Base-by-base conservation (phyloP, 208 protist species). In the Endotrypanum monterogeii region DNA sequence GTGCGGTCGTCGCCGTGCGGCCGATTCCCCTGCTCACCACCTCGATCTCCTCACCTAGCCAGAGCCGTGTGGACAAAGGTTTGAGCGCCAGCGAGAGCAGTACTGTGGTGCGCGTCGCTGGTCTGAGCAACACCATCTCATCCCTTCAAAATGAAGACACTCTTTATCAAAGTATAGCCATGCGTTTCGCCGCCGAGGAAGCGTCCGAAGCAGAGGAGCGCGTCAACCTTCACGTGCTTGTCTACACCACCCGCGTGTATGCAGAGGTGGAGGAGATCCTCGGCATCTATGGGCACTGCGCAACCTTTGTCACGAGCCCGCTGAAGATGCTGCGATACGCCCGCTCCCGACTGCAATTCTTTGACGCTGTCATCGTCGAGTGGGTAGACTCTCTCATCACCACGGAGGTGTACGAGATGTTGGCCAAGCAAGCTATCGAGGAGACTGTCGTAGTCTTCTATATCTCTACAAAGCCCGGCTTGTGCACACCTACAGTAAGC, bases 321-420 rank as follows among this genome's bases (percentile, higher is more conserved):
- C 28, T 56, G 9, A 72, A 83, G 61, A 89, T 93, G 79, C 69
- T 84, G 54, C 86, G 78, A 28, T 93, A 89, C 70, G 55, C 89
- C 16, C 60, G 54, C 28, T 79, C 78, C 7, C 85, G 89, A 1
- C 65, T 92, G 44, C 39, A 82, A 28, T 57, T 68, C 32, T 93
- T 92, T 71, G 91, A 95, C 73, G 82, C 89, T 16, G 52, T 90
- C 14, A 73, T 93, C 50, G 80, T 95, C 11, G 85, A 93, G 71
- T 95, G 89, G 85, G 73, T 65, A 23, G 72, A 80, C 46, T 61
- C 67, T 54, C 68, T 93, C n/a, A 71, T 94, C n/a, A 89, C 62
- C 30, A 56, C 65, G 0, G 78, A 87, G 32, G 80, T 94, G 16
- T 55, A 83, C 48, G 68, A 90, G 23, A 57, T 73, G 57, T 80